Evolutionary conservation across 176 grass and related monocot genomes (phyloP), one percentile per base, ranked within the genome.

Genomic region (Melocanna baccifera): DNA sequence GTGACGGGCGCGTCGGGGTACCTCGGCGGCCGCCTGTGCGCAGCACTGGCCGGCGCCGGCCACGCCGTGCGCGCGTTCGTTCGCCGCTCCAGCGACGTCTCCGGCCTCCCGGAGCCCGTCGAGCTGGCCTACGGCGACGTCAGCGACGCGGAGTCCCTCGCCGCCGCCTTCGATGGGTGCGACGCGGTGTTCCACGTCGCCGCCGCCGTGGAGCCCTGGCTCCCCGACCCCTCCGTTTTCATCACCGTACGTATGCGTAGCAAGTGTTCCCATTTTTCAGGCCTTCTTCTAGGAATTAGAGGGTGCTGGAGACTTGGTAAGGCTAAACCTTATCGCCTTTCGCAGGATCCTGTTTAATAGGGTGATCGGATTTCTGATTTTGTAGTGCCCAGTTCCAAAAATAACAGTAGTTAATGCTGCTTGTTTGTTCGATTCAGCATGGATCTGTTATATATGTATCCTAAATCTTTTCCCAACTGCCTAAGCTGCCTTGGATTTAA

Each of bases 1-100:
- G 87, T 98, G 58, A 98, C 93, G 69, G 96, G 96, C 45, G 91
- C 91, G 50, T 85, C 96, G 69, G 96, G 93, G 6, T 98, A 80
- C 86, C 89, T 98, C 16, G 96, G 91, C 15, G 86, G 89, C 55
- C 80, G 80, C 32, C 89, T 98, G 52, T 94, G 93, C 83, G 62
- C 59, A 29, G 91, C 83, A 46, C 91, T 95, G 61, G 80, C 83
- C n/a, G 76, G 14, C 66, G 89, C 89, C 52, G 93, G 92, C 10
- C 71, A 93, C 89, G 56, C 46, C 83, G 93, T 98, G 74, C 87
- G 91, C 22, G 91, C 91, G 16, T 91, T 98, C 82, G 85, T 81
- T 71, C 91, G 91, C 26, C 91, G 68, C 79, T 86, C 81, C 77
- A 88, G 92, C 88, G 91, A 97, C 68, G 81, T 81, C 52, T 88